A percentile compares a stretch with the other conserved stretches of the same genome.
These are phyloP conservation scores for Tolypocladium ophioglossoides DNA, from an alignment of 2,329 filamentous ascomycete genomes.

Conservation along the genomic window DNA sequence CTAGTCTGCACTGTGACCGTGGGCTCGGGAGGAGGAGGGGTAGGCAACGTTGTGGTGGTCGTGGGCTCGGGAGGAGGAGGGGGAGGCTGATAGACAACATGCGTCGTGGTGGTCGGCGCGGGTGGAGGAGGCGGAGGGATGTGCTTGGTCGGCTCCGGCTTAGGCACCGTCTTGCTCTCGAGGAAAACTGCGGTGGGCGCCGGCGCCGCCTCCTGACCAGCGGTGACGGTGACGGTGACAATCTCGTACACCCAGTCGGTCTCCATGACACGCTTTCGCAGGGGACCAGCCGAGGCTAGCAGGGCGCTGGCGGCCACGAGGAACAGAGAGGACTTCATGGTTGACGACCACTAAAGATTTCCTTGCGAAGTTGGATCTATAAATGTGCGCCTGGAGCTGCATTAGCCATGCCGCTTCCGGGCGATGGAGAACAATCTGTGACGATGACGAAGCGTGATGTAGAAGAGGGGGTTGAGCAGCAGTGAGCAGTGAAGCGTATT, in stretches of 20 bases:
- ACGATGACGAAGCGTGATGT: background rate
- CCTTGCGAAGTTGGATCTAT: background rate
- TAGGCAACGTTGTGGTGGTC: background rate
- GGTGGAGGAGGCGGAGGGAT: background rate
- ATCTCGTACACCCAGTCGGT: conserved; percentile 30
- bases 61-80: background rate
- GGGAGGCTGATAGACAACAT: background rate
- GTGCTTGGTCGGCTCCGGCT: background rate
- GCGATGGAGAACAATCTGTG: background rate
- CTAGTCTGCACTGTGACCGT: background rate
- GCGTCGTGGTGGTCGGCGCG: background rate
- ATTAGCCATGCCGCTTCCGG: background rate
- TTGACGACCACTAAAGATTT: conserved; percentile 10
- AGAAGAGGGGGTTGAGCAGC: background rate
- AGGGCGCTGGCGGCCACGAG: conserved; percentile 34
- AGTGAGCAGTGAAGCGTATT: background rate
- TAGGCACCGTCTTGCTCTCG: conserved; percentile 4
- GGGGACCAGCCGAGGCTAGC: conserved; percentile 33
- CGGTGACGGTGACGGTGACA: conserved; percentile 35
- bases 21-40: conserved; percentile 12
- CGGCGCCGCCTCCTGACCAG: conserved; percentile 10
- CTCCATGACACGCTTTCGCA: conserved; percentile 28
- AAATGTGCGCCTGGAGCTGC: background rate
- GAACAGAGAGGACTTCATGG: conserved; percentile 40
- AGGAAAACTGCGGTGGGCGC: background rate